Evolutionary conservation across 1,284 basidiomycete genomes (phyloP), one percentile per base, ranked within the genome.

Genomic region (Retiboletus flavoniger): DNA sequence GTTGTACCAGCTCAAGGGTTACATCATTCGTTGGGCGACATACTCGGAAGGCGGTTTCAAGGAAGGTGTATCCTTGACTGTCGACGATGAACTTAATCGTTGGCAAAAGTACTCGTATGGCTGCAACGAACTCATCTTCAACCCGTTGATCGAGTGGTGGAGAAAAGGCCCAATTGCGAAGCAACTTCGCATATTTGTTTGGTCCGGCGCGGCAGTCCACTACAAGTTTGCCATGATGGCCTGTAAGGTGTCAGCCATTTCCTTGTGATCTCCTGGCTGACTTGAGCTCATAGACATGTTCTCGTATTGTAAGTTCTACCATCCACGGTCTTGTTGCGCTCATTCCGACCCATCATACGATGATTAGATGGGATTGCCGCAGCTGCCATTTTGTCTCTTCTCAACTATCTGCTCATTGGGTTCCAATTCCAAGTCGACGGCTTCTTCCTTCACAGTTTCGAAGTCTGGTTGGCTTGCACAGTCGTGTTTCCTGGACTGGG

Each of bases 21-120:
- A 90, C 70, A 81, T 77, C 58, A 51, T 51, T 58, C 61, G 91
- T 45, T 94, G 91, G 91, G 86, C 90, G 5, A 88, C 87, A 0
- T 94, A 94, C 67, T 86, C 84, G 0, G 80, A 89, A 26, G 84
- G 89, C 28, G 88, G 83, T 0, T 94, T 93, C 78, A 86, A 90
- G 70, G 92, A 95, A 63, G 92, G 92, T 62, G 92, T 95, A 24
- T 90, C 87, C 0, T 74, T 95, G n/a, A 88, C 87, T 0, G 83
- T 83, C 58, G 87, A 91, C 48, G 89, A 92, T 62, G 88, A 90
- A 66, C 72, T 90, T 6, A 92, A 92, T 60, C 72, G 91, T 3
- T 93, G 91, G 91, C 88, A 93, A 65, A 94, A 94, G 68, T 93
- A 93, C 64, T 79, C 88, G 0, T 93, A 89, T 66, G 89, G 91